These are phyloP conservation scores for Picochlorum sp. DNA, from an alignment of 139 green algal genomes.

Conservation along the genomic window DNA sequence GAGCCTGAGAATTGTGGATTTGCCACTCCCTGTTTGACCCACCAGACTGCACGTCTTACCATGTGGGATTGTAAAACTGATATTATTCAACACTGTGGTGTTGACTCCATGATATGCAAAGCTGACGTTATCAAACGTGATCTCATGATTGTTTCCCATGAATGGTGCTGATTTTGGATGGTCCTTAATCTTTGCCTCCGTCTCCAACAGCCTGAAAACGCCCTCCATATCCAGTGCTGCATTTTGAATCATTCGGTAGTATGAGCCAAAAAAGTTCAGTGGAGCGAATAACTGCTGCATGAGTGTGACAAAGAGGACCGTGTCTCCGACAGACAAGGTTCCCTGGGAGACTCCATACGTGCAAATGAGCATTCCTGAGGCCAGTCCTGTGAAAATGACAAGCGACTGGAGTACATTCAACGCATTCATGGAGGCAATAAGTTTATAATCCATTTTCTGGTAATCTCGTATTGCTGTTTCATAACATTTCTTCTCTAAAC, in stretches of 20 bases:
- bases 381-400: conserved; percentile 70
- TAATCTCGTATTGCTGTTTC: conserved; percentile 58
- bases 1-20: conserved; percentile 79
- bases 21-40: conserved; percentile 78
- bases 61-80: conserved; percentile 18
- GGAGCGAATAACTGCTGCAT: conserved; percentile 80
- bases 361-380: conserved; percentile 20
- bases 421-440: conserved; percentile 52
- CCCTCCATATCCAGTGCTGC: conserved; percentile 76
- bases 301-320: conserved; percentile 74
- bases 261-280: conserved; percentile 77
- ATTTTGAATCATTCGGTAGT: conserved; percentile 45
- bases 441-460: conserved; percentile 45
- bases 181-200: conserved; percentile 39
- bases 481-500: conserved; percentile 51
- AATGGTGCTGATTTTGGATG: conserved; percentile 14
- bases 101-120: conserved; percentile 31
- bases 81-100: background rate
- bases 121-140: conserved; percentile 52
- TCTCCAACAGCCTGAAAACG: conserved; percentile 60
- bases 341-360: conserved; percentile 34
- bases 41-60: conserved; percentile 62
- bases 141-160: background rate
- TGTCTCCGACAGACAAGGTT: conserved; percentile 67
- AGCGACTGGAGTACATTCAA: conserved; percentile 75